Base-by-base conservation (phyloP, 495 filamentous ascomycete species). In the Xylaria curta region DNA sequence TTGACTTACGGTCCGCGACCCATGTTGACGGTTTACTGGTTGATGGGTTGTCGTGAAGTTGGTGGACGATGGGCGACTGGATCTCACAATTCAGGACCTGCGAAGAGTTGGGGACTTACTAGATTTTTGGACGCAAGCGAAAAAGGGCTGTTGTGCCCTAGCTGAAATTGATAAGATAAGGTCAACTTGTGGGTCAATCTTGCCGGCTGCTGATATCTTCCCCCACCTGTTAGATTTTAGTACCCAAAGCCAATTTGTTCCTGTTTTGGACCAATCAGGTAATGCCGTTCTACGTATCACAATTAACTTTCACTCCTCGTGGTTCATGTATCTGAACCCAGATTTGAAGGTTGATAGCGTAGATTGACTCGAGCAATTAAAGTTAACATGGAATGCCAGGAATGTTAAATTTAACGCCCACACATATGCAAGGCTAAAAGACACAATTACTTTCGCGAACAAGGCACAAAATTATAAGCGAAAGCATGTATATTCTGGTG, bases 1-100 rank as follows among this genome's bases (percentile, higher is more conserved):
- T 70, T n/a, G 56, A 85, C 84, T 85, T 83, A 85, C 84, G 82
- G 83, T 85, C 84, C 84, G 77, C 79, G 79, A 73, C 78, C 84
- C 84, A 86, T 86, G 72, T 84, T 85, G 70, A 61, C 76, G 66
- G 72, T 78, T 79, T 75, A 68, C 67, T 69, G 70, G 74, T 75
- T 40, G 68, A 68, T 69, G 72, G 68, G 69, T 74, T 68, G 68
- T 68, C 68, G 73, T 77, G 72, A 64, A 70, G 62, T 8, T 68
- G 64, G 15, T 68, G 65, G 64, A 38, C 60, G 64, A 68, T 68
- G 70, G 64, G 70, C 70, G 58, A 68, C 56, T 61, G 61, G 66
- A 8, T 60, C 66, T 64, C 73, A 71, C 63, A 60, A 73, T 68
- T 67, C 74, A 59, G 63, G 40, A 61, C 64, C 58, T 53, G 53